A percentile compares a stretch with the other conserved stretches of the same genome.
Evolutionary conservation across 495 filamentous ascomycete genomes (phyloP).

Genomic region (Hypoxylon lienhwacheense): DNA sequence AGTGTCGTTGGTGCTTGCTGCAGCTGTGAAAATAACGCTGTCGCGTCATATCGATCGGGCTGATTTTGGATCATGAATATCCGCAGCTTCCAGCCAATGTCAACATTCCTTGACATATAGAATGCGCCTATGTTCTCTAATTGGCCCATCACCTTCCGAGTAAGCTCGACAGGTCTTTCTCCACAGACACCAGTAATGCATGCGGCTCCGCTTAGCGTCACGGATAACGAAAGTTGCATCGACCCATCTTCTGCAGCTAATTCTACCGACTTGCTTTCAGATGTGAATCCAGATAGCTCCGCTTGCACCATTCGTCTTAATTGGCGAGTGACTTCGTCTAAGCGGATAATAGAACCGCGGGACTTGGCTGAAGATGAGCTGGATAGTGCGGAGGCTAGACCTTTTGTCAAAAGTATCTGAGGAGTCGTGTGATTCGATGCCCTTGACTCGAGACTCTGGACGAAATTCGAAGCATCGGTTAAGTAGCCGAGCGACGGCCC

Average conservation of each 20-base stretch:
- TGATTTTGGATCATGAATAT: constrained; percentile 43
- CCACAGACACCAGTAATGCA: constrained; percentile 5
- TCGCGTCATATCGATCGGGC: constrained; percentile 21
- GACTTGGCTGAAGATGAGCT: constrained; percentile 9
- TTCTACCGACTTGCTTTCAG: constrained; percentile 7
- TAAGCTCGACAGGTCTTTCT: constrained; percentile 13
- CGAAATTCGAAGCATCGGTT: constrained; percentile 22
- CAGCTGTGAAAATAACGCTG: constrained; percentile 18
- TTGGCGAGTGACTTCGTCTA: constrained; percentile 18
- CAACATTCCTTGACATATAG: constrained; percentile 32
- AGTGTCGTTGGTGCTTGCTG: constrained; percentile 21
- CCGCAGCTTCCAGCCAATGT: constrained; percentile 44
- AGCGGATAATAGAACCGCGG: constrained; percentile 5
- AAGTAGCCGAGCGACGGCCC: constrained; percentile 29
- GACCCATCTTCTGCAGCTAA: constrained; percentile 2
- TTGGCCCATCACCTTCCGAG: constrained; percentile 21
- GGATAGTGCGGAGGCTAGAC: constrained; percentile 22
- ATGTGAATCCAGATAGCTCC: constrained; percentile 19
- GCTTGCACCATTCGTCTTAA: constrained; percentile 23
- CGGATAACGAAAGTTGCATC: constrained; percentile 9
- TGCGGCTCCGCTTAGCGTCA: constrained; percentile 25
- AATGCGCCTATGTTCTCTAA: constrained; percentile 36
- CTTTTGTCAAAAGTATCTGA: constrained; percentile 32
- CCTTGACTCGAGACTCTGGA: constrained; percentile 14
- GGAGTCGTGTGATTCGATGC: not conserved